Percentiles rank a stretch among this genome's conserved stretches.
phyloP scores from a whole-genome alignment of 177 flowering plant species.

The Vitis hybrid region DNA sequence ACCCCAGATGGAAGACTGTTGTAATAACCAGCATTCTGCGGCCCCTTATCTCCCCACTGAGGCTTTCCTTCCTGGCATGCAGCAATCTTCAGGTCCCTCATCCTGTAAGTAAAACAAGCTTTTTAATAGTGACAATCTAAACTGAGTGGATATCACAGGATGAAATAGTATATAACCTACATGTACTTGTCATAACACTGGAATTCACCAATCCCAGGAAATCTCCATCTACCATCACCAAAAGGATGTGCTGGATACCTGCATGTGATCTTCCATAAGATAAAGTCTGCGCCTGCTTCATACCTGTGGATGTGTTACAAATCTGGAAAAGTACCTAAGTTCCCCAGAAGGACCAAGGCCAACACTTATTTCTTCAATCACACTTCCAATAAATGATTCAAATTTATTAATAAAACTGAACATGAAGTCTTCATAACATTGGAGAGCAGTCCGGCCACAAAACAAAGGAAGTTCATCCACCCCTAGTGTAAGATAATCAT shows the following conservation, averaged over 20 bases:
- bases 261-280: constrained; percentile 20
- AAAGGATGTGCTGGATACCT: constrained; percentile 61
- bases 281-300: constrained; percentile 3
- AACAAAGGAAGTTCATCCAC: constrained; percentile 55
- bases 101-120: constrained; percentile 27
- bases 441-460: constrained; percentile 56
- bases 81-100: constrained; percentile 43
- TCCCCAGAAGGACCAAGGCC: constrained; percentile 68
- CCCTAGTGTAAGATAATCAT: constrained; percentile 57
- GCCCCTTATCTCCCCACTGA: constrained; percentile 57
- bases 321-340: constrained; percentile 36
- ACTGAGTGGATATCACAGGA: constrained; percentile 3
- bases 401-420: constrained; percentile 40
- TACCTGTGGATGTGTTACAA: background rate
- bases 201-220: constrained; percentile 66
- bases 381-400: constrained; percentile 41
- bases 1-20: constrained; percentile 44
- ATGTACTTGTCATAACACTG: constrained; percentile 68
- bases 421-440: constrained; percentile 64
- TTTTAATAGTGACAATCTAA: background rate
- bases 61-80: constrained; percentile 53
- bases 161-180: constrained; percentile 25
- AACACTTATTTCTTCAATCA: constrained; percentile 53
- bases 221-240: constrained; percentile 49
- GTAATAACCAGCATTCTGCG: constrained; percentile 52